Percentiles rank a stretch among this genome's conserved stretches.
Conservation (phyloP, 805 yeast species). For the Candida glaebosa region DNA sequence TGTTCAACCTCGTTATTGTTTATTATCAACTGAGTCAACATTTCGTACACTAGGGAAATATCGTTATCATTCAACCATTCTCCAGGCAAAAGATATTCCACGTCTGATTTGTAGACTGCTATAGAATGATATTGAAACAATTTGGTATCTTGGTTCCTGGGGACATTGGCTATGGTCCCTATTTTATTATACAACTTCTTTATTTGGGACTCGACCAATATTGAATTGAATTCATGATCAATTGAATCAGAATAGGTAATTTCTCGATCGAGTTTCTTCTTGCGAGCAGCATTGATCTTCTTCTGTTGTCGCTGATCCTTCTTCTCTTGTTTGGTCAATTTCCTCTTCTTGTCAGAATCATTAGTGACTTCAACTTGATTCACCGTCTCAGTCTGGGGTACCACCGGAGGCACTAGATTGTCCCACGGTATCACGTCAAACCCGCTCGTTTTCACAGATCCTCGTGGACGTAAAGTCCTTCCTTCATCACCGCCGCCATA, state of each 20-base stretch:
- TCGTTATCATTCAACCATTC: conserved; percentile 77
- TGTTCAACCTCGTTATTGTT: conserved; percentile 7
- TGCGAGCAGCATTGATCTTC: conserved; percentile 18
- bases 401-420: conserved; percentile 3
- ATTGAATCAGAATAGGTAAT: too few species aligned
- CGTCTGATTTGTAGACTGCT: conserved; percentile 56
- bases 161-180: conserved; percentile 3
- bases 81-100: conserved; percentile 53
- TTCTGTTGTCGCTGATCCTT: conserved; percentile 19
- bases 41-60: conserved; percentile 59
- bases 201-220: conserved; percentile 14
- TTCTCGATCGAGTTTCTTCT: conserved; percentile 14
- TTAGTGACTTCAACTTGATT: conserved; percentile 3
- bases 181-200: conserved; percentile 17
- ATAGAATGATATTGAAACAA: conserved; percentile 53
- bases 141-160: conserved; percentile 16
- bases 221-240: conserved; percentile 12
- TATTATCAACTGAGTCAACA: conserved; percentile 18
- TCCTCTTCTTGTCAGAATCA: conserved; percentile 6
- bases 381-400: not conserved
- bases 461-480: not conserved
- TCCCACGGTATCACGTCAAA: conserved; percentile 42
- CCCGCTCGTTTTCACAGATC: conserved; percentile 27
- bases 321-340: conserved; percentile 17
- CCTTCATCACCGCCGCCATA: conserved; percentile 1